A percentile compares a stretch with the other conserved stretches of the same genome.
Conservation (phyloP, 345 rosid species). For the Salix viminalis region DNA sequence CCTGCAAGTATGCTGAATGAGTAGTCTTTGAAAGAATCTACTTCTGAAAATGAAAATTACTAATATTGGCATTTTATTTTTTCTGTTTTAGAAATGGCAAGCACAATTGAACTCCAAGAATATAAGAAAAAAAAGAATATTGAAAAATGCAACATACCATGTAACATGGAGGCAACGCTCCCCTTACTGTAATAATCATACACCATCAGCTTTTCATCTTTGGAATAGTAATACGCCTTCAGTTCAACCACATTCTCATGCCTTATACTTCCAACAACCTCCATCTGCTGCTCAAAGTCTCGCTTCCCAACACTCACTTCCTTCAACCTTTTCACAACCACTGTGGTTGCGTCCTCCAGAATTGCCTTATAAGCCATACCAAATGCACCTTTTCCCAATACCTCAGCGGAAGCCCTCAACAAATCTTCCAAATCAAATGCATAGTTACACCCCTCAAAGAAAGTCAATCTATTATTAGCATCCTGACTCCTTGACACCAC, state of each 20-base stretch:
- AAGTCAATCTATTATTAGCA: constrained; percentile 67
- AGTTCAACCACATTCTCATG: constrained; percentile 78
- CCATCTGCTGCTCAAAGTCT: constrained; percentile 96
- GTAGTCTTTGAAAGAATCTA: neutral
- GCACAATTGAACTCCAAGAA: neutral
- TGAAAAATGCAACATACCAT: constrained; percentile 47
- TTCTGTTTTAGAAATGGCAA: neutral
- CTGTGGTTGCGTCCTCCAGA: constrained; percentile 71
- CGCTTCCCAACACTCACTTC: constrained; percentile 73
- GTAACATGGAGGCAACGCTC: constrained; percentile 60
- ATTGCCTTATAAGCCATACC: constrained; percentile 90
- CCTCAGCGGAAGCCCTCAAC: constrained; percentile 95
- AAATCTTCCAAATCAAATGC: constrained; percentile 95
- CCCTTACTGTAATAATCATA: constrained; percentile 67
- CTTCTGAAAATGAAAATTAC: neutral
- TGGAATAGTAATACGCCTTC: constrained; percentile 83
- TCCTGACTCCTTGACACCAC: constrained; percentile 71
- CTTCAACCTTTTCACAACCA: constrained; percentile 82
- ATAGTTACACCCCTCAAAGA: constrained; percentile 90
- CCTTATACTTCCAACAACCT: constrained; percentile 65
- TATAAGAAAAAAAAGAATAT: constrained; percentile 1
- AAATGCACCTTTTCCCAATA: constrained; percentile 92
- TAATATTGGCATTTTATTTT: neutral
- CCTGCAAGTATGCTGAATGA: neutral
- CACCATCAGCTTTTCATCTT: constrained; percentile 85